These are phyloP conservation scores for Coniochaeta ligniaria DNA, from an alignment of 2,329 filamentous ascomycete species.

Conservation along the genomic window DNA sequence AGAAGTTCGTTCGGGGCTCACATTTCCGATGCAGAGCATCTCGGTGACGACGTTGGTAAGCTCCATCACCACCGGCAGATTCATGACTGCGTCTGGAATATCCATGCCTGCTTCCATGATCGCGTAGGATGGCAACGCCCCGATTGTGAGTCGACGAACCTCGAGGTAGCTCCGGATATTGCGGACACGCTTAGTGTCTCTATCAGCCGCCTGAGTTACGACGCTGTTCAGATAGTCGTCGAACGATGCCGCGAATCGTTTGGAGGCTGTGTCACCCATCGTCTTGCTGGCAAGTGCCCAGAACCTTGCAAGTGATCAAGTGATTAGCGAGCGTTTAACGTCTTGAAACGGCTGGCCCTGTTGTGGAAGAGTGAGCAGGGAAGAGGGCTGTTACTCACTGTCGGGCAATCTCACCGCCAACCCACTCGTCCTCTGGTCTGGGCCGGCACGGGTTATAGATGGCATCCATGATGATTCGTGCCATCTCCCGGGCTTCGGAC, in stretches of 20 bases:
- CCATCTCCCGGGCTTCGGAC: slow-evolving; percentile 6
- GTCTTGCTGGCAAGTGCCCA: slow-evolving; percentile 13
- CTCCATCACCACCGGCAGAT: slow-evolving; percentile 11
- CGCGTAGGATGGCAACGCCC: slow-evolving; percentile 14
- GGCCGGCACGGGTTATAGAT: slow-evolving; percentile 10
- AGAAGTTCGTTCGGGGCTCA: no score
- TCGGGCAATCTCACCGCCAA: slow-evolving; percentile 13
- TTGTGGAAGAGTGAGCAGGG: not conserved
- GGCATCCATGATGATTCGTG: slow-evolving; percentile 11
- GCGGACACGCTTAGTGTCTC: slow-evolving; percentile 10
- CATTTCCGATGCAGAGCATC: slow-evolving; percentile 19
- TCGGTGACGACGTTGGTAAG: slow-evolving; percentile 14
- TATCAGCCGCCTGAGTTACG: slow-evolving; percentile 14
- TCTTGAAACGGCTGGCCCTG: not conserved
- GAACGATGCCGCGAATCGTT: slow-evolving; percentile 16
- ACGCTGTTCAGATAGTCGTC: slow-evolving; percentile 15
- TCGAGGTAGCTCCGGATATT: slow-evolving; percentile 15
- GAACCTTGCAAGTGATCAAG: slow-evolving; percentile 10
- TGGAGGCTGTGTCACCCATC: slow-evolving; percentile 10
- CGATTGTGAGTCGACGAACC: slow-evolving; percentile 17
- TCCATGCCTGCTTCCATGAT: slow-evolving; percentile 15
- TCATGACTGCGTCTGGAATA: slow-evolving; percentile 13
- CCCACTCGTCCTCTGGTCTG: slow-evolving; percentile 10
- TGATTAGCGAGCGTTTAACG: not conserved
- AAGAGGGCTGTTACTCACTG: slow-evolving; percentile 11